phyloP scores from a whole-genome alignment of 2,329 filamentous ascomycete species.

The Aureobasidium pullulans region DNA sequence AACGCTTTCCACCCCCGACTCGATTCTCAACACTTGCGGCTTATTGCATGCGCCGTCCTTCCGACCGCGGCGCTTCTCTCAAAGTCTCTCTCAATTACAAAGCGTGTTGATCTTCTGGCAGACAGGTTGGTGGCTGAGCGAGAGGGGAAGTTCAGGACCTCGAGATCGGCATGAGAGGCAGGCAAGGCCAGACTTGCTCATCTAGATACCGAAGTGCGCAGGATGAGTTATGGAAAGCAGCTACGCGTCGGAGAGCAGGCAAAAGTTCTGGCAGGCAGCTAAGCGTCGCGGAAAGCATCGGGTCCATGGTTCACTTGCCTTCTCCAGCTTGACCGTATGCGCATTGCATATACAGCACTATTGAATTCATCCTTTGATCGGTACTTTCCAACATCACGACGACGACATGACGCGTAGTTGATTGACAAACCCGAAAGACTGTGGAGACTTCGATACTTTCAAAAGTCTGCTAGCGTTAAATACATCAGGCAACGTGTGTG shows the following conservation, averaged over 20 bases:
- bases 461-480: background rate
- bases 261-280: background rate
- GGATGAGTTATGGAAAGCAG: background rate
- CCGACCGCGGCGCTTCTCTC: background rate
- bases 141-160: background rate
- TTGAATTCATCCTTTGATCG: background rate
- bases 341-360: background rate
- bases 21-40: slow-evolving; percentile 7
- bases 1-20: background rate
- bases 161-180: background rate
- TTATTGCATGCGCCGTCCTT: background rate
- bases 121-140: background rate
- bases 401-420: background rate
- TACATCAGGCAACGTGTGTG: slow-evolving; percentile 7
- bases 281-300: slow-evolving; percentile 1
- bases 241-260: background rate
- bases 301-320: background rate
- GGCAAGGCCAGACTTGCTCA: background rate
- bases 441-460: slow-evolving; percentile 3
- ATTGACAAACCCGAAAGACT: background rate
- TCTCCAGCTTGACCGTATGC: background rate
- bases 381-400: background rate
- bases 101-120: background rate
- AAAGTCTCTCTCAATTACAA: background rate
- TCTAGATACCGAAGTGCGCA: background rate